Conservation (phyloP, 75 land plant species). For the Cryptomeria japonica region DNA sequence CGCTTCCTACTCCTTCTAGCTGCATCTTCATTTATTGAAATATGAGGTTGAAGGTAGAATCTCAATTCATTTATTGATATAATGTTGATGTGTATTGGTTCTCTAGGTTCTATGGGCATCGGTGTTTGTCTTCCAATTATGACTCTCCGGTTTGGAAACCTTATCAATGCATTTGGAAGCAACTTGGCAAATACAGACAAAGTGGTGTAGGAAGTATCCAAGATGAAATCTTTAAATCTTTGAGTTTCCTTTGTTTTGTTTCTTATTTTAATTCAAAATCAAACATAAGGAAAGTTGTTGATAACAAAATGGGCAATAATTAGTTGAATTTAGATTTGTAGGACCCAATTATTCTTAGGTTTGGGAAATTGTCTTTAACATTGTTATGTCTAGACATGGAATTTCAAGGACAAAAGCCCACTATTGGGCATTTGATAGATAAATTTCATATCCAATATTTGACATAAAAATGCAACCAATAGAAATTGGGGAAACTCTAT, state of each 20-base stretch:
- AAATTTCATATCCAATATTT: not conserved
- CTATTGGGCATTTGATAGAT: not conserved
- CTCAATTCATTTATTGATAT: too few relatives aligned
- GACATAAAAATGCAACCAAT: not conserved
- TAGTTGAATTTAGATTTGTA: not conserved
- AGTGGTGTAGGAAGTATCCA: slow-evolving; percentile 17
- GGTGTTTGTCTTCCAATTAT: slow-evolving; percentile 66
- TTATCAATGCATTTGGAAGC: slow-evolving; percentile 67
- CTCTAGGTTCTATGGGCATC: slow-evolving; percentile 57
- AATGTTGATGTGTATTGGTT: slow-evolving; percentile 57
- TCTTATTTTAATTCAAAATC: too few relatives aligned
- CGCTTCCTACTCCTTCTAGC: too few relatives aligned
- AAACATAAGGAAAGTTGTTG: not conserved
- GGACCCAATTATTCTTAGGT: not conserved
- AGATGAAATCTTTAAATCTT: slow-evolving; percentile 26
- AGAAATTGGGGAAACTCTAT: too few relatives aligned
- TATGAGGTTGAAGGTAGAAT: too few relatives aligned
- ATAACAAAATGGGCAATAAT: not conserved
- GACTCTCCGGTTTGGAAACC: slow-evolving; percentile 65
- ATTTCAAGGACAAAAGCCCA: not conserved
- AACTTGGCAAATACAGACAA: not conserved
- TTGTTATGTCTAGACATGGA: not conserved
- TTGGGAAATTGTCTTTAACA: not conserved
- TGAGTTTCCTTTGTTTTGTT: not conserved
- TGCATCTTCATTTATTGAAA: too few relatives aligned